Conservation (phyloP, 202 grass and related monocot species). For the Eragrostis tef region DNA sequence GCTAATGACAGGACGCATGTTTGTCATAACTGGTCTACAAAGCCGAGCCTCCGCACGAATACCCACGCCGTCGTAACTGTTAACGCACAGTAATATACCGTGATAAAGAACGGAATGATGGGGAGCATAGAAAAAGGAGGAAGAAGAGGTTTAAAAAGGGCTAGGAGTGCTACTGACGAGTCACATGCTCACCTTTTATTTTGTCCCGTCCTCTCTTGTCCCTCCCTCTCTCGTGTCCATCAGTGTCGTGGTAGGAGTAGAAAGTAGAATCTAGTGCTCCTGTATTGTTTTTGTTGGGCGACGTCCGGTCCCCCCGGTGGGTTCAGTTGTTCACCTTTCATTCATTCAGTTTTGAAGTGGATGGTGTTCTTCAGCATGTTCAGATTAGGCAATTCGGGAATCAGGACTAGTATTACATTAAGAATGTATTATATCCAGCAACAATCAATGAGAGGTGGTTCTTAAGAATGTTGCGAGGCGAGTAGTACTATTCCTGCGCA, state of each 20-base stretch:
- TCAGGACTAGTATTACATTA: too few species aligned
- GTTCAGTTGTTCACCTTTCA: not conserved
- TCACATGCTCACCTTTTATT: conserved; percentile 51
- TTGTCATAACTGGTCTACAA: conserved; percentile 40
- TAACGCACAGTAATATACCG: not conserved
- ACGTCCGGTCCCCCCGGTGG: not conserved
- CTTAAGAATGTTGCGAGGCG: too few species aligned
- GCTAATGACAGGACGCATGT: conserved; percentile 45
- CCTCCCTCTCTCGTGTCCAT: not conserved
- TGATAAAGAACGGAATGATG: conserved; percentile 49
- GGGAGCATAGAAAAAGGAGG: not conserved
- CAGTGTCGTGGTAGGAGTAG: not conserved
- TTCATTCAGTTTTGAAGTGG: not conserved
- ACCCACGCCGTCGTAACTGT: not conserved
- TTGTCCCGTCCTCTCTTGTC: conserved; percentile 49
- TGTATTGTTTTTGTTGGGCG: not conserved
- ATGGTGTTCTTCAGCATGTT: not conserved
- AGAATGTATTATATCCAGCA: too few species aligned
- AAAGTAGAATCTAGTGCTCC: too few species aligned
- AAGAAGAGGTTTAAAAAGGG: not conserved
- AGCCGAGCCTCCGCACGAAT: not conserved
- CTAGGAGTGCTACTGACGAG: conserved; percentile 25
- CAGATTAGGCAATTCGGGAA: not conserved
- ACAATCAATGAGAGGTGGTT: too few species aligned
- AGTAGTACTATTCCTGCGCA: not conserved